Conservation (phyloP, 176 grass and related monocot genomes). For the Urochloa ruziziensis region DNA sequence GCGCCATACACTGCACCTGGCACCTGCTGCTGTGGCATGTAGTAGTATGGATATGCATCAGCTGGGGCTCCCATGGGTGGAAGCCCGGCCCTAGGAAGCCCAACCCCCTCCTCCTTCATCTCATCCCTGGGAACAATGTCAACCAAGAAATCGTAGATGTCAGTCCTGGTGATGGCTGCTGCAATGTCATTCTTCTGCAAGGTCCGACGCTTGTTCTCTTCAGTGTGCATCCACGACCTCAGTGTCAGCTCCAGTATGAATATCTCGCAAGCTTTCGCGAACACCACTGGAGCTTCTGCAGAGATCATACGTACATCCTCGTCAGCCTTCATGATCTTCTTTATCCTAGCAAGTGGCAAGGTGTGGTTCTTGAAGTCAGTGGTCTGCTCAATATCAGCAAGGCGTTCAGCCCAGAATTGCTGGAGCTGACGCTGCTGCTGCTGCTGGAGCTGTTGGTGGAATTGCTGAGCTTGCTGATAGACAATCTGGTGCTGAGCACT, state of each 20-base stretch:
- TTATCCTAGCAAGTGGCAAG: constrained; percentile 58
- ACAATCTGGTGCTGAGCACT: constrained; percentile 55
- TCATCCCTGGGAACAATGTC: constrained; percentile 55
- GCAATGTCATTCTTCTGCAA: constrained; percentile 64
- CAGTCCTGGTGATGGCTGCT: constrained; percentile 47
- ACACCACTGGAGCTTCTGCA: constrained; percentile 53
- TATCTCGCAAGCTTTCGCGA: constrained; percentile 60
- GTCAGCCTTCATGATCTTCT: constrained; percentile 72
- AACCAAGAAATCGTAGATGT: constrained; percentile 64
- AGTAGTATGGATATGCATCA: constrained; percentile 40
- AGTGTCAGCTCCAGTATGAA: constrained; percentile 61
- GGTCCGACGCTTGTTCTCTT: constrained; percentile 60
- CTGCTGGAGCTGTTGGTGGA: constrained; percentile 60
- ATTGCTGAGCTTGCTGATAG: constrained; percentile 52
- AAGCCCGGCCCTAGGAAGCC: constrained; percentile 29
- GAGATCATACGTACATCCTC: constrained; percentile 62
- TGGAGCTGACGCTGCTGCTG: constrained; percentile 51
- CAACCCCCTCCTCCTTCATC: constrained; percentile 36
- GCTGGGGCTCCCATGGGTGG: constrained; percentile 30
- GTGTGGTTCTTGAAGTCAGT: constrained; percentile 64
- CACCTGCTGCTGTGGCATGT: constrained; percentile 22
- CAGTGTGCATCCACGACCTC: constrained; percentile 64
- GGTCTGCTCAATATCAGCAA: constrained; percentile 45
- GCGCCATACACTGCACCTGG: constrained; percentile 29
- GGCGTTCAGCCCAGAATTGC: constrained; percentile 53